Evolutionary conservation across 495 filamentous ascomycete species (phyloP).

Genomic region (Bacidia gigantensis): DNA sequence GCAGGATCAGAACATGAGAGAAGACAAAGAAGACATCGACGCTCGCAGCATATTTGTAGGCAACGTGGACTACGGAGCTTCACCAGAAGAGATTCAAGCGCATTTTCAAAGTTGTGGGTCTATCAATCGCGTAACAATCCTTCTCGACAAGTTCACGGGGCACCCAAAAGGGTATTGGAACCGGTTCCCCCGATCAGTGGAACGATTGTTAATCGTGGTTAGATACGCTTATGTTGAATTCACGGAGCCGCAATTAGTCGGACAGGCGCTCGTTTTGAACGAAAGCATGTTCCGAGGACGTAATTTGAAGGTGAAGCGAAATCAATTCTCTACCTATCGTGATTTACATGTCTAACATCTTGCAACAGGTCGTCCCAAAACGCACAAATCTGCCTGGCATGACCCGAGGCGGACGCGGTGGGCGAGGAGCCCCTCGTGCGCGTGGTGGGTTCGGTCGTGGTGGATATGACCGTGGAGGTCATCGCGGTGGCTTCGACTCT

Average conservation of each 20-base stretch:
- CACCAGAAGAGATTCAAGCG: constrained; percentile 95
- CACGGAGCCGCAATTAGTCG: constrained; percentile 83
- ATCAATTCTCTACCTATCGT: no score
- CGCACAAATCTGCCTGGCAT: constrained; percentile 94
- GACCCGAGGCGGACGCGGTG: constrained; percentile 63
- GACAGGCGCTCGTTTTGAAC: constrained; percentile 86
- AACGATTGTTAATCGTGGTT: constrained; percentile 17
- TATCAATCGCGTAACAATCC: constrained; percentile 96
- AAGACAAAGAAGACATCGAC: constrained; percentile 94
- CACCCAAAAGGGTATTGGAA: constrained; percentile 87
- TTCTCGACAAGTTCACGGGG: constrained; percentile 94
- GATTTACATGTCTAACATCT: background rate
- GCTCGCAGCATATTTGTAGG: constrained; percentile 94
- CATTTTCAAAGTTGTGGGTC: constrained; percentile 97
- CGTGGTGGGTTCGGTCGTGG: constrained; percentile 41
- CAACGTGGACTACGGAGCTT: constrained; percentile 96
- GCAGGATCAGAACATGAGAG: constrained; percentile 64
- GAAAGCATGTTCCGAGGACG: constrained; percentile 93
- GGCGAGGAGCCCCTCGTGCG: constrained; percentile 26
- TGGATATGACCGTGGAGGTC: constrained; percentile 41
- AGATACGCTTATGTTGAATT: constrained; percentile 99
- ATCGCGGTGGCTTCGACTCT: constrained; percentile 44
- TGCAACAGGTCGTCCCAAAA: constrained; percentile 73
- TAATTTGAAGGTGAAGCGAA: constrained; percentile 94
- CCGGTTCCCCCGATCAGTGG: constrained; percentile 2